Percentiles rank a stretch among this genome's conserved stretches.
Conservation (phyloP, 495 filamentous ascomycete genomes). For the Podospora fimiseda region DNA sequence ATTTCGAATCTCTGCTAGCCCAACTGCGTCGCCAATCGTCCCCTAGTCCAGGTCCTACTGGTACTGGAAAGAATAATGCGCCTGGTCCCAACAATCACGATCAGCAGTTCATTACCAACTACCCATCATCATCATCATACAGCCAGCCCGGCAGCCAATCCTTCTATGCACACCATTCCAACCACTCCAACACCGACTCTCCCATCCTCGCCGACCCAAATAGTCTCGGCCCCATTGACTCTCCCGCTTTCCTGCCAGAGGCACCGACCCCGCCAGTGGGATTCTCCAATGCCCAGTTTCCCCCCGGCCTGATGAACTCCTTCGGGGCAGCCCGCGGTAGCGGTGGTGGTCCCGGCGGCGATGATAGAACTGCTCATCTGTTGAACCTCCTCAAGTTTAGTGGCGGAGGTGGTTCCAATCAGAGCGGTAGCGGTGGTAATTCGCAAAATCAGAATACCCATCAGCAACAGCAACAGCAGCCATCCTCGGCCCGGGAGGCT, state of each 20-base stretch:
- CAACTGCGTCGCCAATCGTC: slow-evolving; percentile 32
- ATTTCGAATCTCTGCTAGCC: slow-evolving; percentile 30
- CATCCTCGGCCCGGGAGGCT: slow-evolving; percentile 11
- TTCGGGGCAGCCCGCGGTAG: slow-evolving; percentile 38
- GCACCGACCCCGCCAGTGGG: slow-evolving; percentile 43
- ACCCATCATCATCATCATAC: too few species aligned
- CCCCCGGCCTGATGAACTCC: slow-evolving; percentile 33
- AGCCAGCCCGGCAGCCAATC: slow-evolving; percentile 28
- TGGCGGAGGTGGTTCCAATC: slow-evolving; percentile 27
- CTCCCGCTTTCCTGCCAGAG: slow-evolving; percentile 40
- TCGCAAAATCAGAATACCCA: slow-evolving; percentile 29
- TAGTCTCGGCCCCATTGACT: slow-evolving; percentile 25
- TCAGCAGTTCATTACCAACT: slow-evolving; percentile 25
- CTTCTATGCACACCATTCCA: slow-evolving; percentile 32
- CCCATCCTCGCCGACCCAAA: slow-evolving; percentile 18
- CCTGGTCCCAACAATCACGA: slow-evolving; percentile 18
- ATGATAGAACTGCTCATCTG: slow-evolving; percentile 62
- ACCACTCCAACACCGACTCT: slow-evolving; percentile 25
- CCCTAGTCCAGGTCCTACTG: slow-evolving; percentile 26
- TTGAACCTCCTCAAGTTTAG: slow-evolving; percentile 86
- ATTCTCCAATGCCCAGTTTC: slow-evolving; percentile 36
- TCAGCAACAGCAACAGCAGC: slow-evolving; percentile 10
- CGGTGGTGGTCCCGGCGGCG: slow-evolving; percentile 37
- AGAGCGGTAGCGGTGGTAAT: neutral
- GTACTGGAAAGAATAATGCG: slow-evolving; percentile 4